A percentile compares a stretch with the other conserved stretches of the same genome.
Conservation (phyloP, 352 stramenopile species). For the Globisporangium radiosum region DNA sequence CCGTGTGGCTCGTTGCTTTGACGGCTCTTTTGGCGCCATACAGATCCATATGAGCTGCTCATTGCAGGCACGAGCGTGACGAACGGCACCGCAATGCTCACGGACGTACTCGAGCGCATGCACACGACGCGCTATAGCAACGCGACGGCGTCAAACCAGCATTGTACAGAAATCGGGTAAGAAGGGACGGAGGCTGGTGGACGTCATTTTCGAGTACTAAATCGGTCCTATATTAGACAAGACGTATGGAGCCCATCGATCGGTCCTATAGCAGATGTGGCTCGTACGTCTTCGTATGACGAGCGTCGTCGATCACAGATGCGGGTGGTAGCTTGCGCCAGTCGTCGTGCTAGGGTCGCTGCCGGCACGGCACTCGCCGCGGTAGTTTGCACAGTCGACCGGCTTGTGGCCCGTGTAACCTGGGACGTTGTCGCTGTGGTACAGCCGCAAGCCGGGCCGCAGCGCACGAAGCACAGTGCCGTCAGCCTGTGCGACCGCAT, state of each 20-base stretch:
- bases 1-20: too few relatives aligned
- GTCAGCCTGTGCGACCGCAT: constrained; percentile 51
- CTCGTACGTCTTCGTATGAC: background rate
- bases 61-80: constrained; percentile 51
- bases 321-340: constrained; percentile 47
- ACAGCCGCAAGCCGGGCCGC: constrained; percentile 52
- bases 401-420: constrained; percentile 81
- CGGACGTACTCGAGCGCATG: constrained; percentile 41
- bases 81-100: constrained; percentile 49
- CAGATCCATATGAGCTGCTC: constrained; percentile 60
- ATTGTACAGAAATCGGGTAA: too few relatives aligned
- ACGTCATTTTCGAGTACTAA: too few relatives aligned
- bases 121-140: constrained; percentile 17
- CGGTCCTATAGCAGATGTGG: background rate
- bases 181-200: too few relatives aligned
- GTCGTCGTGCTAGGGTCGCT: constrained; percentile 54
- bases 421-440: constrained; percentile 75
- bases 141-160: background rate
- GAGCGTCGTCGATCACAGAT: constrained; percentile 23
- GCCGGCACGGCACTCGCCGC: constrained; percentile 58
- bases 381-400: constrained; percentile 71
- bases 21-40: background rate
- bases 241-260: background rate
- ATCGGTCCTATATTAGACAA: background rate
- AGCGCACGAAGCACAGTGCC: constrained; percentile 28